Conservation (phyloP, 768 basidiomycete species). For the Sutorius australiensis region DNA sequence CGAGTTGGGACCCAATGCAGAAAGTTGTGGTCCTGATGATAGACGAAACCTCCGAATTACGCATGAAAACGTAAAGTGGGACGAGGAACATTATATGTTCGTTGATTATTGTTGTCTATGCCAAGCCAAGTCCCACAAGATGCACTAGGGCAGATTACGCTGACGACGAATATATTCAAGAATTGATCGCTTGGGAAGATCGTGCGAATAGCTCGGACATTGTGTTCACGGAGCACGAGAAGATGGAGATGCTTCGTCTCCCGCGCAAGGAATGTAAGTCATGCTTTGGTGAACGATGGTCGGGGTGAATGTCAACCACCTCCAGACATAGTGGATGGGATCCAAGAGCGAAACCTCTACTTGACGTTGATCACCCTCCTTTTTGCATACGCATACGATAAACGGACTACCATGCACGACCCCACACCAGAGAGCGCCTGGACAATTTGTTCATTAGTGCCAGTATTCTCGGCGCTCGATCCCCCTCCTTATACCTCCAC, state of each 20-base stretch:
- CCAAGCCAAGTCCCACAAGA: constrained; percentile 2
- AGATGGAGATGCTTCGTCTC: constrained; percentile 54
- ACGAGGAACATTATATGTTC: constrained; percentile 82
- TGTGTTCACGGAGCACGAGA: constrained; percentile 70
- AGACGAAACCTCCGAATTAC: constrained; percentile 50
- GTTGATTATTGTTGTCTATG: constrained; percentile 21
- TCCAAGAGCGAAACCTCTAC: constrained; percentile 61
- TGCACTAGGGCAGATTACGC: constrained; percentile 72
- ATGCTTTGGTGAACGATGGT: not conserved
- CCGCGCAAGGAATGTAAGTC: constrained; percentile 51
- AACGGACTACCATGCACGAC: constrained; percentile 71
- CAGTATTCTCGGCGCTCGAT: constrained; percentile 82
- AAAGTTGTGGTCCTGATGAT: constrained; percentile 48
- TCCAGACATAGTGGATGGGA: constrained; percentile 56
- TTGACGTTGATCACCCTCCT: constrained; percentile 66
- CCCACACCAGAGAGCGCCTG: constrained; percentile 87
- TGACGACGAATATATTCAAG: constrained; percentile 72
- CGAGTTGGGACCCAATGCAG: constrained; percentile 67
- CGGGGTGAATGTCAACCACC: not conserved
- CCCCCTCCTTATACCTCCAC: constrained; percentile 47
- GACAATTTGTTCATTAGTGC: constrained; percentile 71
- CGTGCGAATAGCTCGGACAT: constrained; percentile 43
- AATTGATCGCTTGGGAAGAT: constrained; percentile 63
- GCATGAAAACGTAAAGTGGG: constrained; percentile 76
- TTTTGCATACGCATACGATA: constrained; percentile 80